These are phyloP conservation scores for Nannizziopsis barbatae DNA, from an alignment of 2,329 filamentous ascomycete genomes.

Conservation along the genomic window DNA sequence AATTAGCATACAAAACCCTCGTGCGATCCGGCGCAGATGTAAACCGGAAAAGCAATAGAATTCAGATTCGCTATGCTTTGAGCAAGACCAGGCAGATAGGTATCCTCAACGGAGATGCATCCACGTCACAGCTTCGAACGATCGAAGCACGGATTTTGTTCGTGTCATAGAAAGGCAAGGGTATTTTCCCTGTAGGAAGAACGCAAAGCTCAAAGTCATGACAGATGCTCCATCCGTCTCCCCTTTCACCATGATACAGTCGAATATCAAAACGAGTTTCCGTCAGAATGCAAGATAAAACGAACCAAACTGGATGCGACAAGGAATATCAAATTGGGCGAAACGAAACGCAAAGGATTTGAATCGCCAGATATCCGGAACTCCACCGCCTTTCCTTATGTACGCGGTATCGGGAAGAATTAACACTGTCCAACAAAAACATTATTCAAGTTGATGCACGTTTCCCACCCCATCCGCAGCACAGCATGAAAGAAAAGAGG, in stretches of 20 bases:
- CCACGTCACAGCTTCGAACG: constrained; percentile 6
- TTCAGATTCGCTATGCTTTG: constrained; percentile 3
- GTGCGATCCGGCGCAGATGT: background rate
- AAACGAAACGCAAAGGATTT: constrained; percentile 35
- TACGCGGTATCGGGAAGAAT: constrained; percentile 42
- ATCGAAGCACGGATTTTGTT: background rate
- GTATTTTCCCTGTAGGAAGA: background rate
- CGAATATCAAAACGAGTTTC: constrained; percentile 11
- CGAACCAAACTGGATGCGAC: constrained; percentile 2
- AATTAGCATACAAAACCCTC: constrained; percentile 7
- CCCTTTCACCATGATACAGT: constrained; percentile 15
- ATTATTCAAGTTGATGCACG: constrained; percentile 4
- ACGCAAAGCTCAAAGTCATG: constrained; percentile 2
- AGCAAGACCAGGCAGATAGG: constrained; percentile 9
- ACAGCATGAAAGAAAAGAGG: constrained; percentile 21
- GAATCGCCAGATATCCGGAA: constrained; percentile 77
- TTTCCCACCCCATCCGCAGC: constrained; percentile 21
- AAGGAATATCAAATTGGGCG: constrained; percentile 32
- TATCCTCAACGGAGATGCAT: constrained; percentile 15
- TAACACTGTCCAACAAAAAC: constrained; percentile 7
- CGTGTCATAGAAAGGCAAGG: background rate
- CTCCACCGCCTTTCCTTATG: constrained; percentile 37
- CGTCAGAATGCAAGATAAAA: constrained; percentile 26
- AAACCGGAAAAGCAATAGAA: background rate
- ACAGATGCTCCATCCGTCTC: constrained; percentile 17